Evolutionary conservation across 495 filamentous ascomycete genomes (phyloP), one percentile per base, ranked within the genome.

Genomic region (Letharia lupina): DNA sequence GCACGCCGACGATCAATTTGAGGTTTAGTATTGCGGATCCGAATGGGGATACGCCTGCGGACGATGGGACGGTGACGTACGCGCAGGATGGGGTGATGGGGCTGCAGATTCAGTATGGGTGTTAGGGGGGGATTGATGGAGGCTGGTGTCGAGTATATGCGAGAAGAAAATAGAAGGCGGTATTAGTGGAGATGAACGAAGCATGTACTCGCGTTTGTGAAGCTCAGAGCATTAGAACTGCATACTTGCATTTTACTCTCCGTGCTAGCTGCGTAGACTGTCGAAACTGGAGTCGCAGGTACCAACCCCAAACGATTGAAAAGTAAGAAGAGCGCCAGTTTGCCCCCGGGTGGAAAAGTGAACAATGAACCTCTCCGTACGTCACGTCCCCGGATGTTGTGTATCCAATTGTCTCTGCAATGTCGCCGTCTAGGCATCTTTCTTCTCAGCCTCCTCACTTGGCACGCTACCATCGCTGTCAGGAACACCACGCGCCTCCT

Each of bases 401-500:
- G 6, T 8, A 47, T 47, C 18, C 18, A 47, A n/a, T n/a, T 8
- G 5, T n/a, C 9, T 4, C 20, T 20, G 7, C 48, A 37, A 37
- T 4, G 33, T 7, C 15, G 0, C 54, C 15, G 8, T n/a, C 33
- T 37, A 57, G 39, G 54, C 31, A 20, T 57, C 54, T 20, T 57
- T 57, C 54, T 57, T 57, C 54, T 57, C 54, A 6, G 33, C 33
- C 11, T 37, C 54, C 15, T 57, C 33, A 11, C 33, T 57, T 11
- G 54, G 54, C 33, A 57, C 54, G 33, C 33, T 20, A 57, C 16
- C 54, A 20, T 57, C 54, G 33, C 54, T 57, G 18, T 57, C 54
- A n/a, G 54, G 16, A n/a, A 57, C 54, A 18, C 54, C 54, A 11
- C 54, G 54, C 54, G 54, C 54, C 44, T 63, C 61, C 31, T 63